These are phyloP conservation scores for Chamaecrista fasciculata DNA, from an alignment of 306 rosid species.

Conservation along the genomic window DNA sequence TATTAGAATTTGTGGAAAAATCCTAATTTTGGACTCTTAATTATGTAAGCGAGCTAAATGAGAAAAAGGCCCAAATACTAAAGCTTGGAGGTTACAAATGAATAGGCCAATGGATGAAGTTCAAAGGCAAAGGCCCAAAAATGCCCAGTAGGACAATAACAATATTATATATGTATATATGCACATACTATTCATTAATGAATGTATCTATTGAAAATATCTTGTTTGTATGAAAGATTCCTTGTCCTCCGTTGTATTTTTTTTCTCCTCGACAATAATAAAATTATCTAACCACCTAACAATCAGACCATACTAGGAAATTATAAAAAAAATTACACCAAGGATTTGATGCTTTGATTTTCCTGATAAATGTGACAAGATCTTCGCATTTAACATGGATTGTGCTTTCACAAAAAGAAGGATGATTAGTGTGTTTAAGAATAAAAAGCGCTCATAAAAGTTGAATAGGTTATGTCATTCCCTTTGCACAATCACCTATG, in stretches of 20 bases:
- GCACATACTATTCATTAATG: too few relatives aligned
- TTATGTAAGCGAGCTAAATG: too few relatives aligned
- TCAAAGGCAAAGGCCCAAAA: too few relatives aligned
- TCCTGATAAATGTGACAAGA: not conserved
- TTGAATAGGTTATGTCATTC: not conserved
- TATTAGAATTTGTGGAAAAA: too few relatives aligned
- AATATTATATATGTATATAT: too few relatives aligned
- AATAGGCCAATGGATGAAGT: too few relatives aligned
- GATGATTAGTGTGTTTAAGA: not conserved
- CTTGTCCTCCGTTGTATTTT: not conserved
- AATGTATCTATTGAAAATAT: too few relatives aligned
- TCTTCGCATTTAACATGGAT: not conserved
- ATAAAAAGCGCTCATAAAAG: not conserved
- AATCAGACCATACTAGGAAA: not conserved
- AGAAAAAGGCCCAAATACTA: too few relatives aligned
- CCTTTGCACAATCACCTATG: not conserved
- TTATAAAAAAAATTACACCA: not conserved
- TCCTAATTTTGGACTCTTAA: too few relatives aligned
- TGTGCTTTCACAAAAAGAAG: constrained; percentile 11
- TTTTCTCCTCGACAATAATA: not conserved
- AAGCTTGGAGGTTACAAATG: too few relatives aligned
- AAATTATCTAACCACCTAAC: not conserved
- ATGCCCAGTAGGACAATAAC: too few relatives aligned
- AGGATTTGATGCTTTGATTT: not conserved
- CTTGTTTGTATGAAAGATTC: too few relatives aligned